phyloP scores from a whole-genome alignment of 805 yeast genomes.

The Starmerella gropengiesseri region DNA sequence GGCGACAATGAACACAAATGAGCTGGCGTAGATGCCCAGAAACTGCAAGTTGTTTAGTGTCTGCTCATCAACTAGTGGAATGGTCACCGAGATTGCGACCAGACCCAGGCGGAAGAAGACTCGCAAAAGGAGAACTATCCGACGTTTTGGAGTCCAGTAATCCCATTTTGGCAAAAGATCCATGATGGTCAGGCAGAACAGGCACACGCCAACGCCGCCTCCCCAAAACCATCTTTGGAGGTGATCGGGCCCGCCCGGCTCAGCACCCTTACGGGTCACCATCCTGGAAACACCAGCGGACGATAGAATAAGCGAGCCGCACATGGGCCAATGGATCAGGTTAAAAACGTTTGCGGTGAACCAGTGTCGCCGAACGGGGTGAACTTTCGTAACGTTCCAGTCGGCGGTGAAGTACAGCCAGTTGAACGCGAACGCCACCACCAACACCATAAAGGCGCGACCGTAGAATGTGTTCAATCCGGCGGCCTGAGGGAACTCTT shows the following conservation, averaged over 20 bases:
- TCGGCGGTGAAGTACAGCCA: conserved; percentile 12
- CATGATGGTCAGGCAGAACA: background rate
- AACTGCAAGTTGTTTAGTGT: conserved; percentile 1
- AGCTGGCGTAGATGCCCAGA: conserved; percentile 6
- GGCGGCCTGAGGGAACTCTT: conserved; percentile 1
- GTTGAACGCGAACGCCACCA: conserved; percentile 7
- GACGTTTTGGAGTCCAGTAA: background rate
- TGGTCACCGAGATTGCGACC: background rate
- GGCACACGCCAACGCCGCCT: conserved; percentile 2
- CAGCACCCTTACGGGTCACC: background rate
- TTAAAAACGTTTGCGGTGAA: background rate
- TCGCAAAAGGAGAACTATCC: background rate
- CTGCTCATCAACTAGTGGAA: background rate
- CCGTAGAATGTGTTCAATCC: conserved; percentile 8
- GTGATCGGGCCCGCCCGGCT: background rate
- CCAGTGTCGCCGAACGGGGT: conserved; percentile 11
- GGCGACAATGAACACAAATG: background rate
- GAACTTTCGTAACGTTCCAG: conserved; percentile 6
- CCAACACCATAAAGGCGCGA: conserved; percentile 10
- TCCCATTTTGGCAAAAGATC: conserved; percentile 5
- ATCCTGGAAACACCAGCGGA: conserved; percentile 8
- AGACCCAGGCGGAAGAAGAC: background rate
- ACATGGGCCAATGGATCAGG: conserved; percentile 10
- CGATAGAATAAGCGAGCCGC: conserved; percentile 3
- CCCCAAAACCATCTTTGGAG: conserved; percentile 5